A percentile compares a stretch with the other conserved stretches of the same genome.
Conservation (phyloP, 2,329 filamentous ascomycete species). For the Rhynchosporium secalis region DNA sequence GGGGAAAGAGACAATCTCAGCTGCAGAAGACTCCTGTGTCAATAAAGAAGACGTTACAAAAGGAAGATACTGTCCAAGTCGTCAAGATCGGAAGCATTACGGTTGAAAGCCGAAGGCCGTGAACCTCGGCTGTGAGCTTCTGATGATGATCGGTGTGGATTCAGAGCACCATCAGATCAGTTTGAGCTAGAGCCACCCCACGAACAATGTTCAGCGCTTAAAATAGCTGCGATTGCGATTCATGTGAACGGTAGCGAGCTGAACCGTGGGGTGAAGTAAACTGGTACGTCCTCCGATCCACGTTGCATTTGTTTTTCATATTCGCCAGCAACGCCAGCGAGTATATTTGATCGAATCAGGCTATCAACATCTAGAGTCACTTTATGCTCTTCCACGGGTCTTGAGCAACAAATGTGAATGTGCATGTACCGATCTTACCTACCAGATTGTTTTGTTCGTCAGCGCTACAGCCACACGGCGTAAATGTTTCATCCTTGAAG, state of each 20-base stretch:
- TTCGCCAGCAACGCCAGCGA: too few species aligned
- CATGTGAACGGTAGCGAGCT: too few species aligned
- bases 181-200: neutral
- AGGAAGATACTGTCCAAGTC: neutral
- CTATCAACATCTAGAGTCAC: neutral
- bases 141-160: conserved; percentile 3
- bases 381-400: conserved; percentile 3
- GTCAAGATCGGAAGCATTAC: conserved; percentile 10
- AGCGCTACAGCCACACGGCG: neutral
- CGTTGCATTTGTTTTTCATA: too few species aligned
- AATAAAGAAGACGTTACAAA: conserved; percentile 3
- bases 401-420: conserved; percentile 4
- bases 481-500: conserved; percentile 8
- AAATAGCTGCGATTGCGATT: too few species aligned
- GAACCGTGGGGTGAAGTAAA: too few species aligned
- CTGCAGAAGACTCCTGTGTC: neutral
- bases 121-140: conserved; percentile 16
- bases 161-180: neutral
- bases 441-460: neutral
- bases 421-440: neutral
- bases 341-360: neutral
- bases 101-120: neutral
- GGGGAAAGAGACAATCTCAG: neutral
- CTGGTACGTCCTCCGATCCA: too few species aligned
- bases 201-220: neutral